Evolutionary conservation across 1,284 basidiomycete genomes (phyloP).

Genomic region (Porphyrellus sp.): DNA sequence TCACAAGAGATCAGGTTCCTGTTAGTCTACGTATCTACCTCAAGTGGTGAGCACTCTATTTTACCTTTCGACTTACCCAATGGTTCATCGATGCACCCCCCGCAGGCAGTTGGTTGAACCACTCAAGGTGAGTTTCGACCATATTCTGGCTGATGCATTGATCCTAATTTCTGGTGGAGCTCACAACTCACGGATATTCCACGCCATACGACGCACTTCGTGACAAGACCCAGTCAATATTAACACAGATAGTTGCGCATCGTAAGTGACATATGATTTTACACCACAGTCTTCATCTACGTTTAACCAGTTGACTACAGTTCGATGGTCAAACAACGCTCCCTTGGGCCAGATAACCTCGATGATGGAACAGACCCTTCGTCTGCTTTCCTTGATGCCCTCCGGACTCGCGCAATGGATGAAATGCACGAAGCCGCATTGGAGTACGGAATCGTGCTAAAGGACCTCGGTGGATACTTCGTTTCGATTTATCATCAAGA

Average conservation of each 20-base stretch:
- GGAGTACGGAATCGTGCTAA: constrained; percentile 76
- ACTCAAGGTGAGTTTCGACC: constrained; percentile 46
- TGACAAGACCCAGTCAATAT: constrained; percentile 79
- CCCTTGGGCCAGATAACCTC: constrained; percentile 68
- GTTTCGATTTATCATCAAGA: neutral
- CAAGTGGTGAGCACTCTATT: constrained; percentile 50
- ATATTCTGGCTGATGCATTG: neutral
- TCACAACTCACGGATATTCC: constrained; percentile 75
- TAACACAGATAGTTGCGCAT: constrained; percentile 80
- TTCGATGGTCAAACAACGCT: constrained; percentile 74
- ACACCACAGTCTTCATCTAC: constrained; percentile 23
- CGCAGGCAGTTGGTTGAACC: constrained; percentile 66
- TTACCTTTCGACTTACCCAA: neutral
- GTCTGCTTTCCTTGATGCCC: constrained; percentile 73
- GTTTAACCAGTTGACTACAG: constrained; percentile 46
- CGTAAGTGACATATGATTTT: constrained; percentile 40
- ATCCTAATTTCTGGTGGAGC: constrained; percentile 24
- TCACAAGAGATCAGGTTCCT: constrained; percentile 79
- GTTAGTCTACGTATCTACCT: constrained; percentile 78
- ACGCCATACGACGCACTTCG: constrained; percentile 77
- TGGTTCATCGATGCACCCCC: neutral
- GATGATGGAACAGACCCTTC: constrained; percentile 66
- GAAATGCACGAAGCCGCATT: constrained; percentile 74
- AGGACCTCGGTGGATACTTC: constrained; percentile 59
- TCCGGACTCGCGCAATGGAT: constrained; percentile 78